Conservation (phyloP, 2,329 filamentous ascomycete species). For the Stachybotrys chlorohalonatus region DNA sequence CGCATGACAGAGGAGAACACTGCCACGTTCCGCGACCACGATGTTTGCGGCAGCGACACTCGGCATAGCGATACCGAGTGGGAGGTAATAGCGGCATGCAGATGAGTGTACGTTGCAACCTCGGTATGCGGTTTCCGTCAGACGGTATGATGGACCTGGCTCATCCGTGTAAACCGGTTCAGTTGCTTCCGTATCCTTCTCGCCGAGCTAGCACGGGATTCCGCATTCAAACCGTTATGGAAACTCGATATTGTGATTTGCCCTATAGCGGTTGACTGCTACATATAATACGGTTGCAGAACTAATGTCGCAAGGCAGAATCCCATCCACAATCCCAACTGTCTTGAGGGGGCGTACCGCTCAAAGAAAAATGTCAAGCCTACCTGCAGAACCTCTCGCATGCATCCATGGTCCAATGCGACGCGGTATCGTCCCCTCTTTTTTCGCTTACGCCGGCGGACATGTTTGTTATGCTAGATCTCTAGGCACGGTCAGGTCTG, state of each 20-base stretch:
- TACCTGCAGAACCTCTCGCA: neutral
- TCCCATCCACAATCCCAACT: neutral
- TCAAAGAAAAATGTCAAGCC: neutral
- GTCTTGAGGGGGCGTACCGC: neutral
- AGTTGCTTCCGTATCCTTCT: neutral
- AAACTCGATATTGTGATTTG: too few relatives aligned
- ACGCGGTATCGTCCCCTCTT: too few relatives aligned
- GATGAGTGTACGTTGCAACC: too few relatives aligned
- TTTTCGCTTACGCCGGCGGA: too few relatives aligned
- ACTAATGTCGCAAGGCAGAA: neutral
- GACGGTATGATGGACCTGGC: neutral
- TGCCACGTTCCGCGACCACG: too few relatives aligned
- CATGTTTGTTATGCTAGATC: too few relatives aligned
- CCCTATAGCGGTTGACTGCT: too few relatives aligned
- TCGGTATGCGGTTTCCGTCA: too few relatives aligned
- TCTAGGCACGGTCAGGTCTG: too few relatives aligned
- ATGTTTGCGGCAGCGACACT: neutral
- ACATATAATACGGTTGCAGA: too few relatives aligned
- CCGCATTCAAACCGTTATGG: neutral
- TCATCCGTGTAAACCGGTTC: neutral
- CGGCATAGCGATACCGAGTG: neutral
- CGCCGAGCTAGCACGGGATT: neutral
- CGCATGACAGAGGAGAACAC: too few relatives aligned
- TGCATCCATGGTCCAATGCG: neutral
- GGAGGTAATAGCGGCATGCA: neutral